Percentiles rank a stretch among this genome's conserved stretches.
These are phyloP conservation scores for Aspergillus transmontanensis DNA, from an alignment of 2,329 filamentous ascomycete genomes.

Conservation along the genomic window DNA sequence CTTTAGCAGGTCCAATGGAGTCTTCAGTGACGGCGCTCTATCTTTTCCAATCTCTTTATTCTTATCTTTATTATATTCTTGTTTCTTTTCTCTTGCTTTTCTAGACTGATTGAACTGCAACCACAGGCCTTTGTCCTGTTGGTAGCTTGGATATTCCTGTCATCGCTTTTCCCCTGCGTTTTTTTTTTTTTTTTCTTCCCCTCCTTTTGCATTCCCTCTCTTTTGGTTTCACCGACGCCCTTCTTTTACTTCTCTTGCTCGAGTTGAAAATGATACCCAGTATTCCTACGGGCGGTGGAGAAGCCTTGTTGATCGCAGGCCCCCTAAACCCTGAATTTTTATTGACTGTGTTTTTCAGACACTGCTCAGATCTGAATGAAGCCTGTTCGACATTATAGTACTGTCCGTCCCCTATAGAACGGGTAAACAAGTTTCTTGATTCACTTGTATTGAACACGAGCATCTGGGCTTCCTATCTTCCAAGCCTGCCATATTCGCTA, in stretches of 20 bases:
- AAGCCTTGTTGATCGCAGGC: neutral
- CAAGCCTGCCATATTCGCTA: too few species aligned
- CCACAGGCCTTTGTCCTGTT: neutral
- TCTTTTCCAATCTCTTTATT: neutral
- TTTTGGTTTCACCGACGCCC: neutral
- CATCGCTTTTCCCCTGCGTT: neutral
- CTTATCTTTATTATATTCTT: neutral
- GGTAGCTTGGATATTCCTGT: neutral
- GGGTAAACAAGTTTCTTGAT: neutral
- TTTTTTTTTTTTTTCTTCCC: too few species aligned
- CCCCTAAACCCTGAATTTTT: neutral
- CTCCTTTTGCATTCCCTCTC: neutral
- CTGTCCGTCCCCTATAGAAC: neutral
- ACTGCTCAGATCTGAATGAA: neutral
- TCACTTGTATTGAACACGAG: neutral
- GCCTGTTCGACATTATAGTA: neutral
- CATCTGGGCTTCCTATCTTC: neutral
- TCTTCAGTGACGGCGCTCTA: neutral
- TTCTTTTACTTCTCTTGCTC: neutral
- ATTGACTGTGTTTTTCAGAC: neutral
- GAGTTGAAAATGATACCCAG: conserved; percentile 1
- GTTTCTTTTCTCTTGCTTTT: neutral
- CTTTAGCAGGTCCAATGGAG: neutral
- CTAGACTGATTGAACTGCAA: neutral
- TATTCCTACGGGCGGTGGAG: neutral